Conservation (phyloP, 495 filamentous ascomycete species). For the Physcia stellaris region DNA sequence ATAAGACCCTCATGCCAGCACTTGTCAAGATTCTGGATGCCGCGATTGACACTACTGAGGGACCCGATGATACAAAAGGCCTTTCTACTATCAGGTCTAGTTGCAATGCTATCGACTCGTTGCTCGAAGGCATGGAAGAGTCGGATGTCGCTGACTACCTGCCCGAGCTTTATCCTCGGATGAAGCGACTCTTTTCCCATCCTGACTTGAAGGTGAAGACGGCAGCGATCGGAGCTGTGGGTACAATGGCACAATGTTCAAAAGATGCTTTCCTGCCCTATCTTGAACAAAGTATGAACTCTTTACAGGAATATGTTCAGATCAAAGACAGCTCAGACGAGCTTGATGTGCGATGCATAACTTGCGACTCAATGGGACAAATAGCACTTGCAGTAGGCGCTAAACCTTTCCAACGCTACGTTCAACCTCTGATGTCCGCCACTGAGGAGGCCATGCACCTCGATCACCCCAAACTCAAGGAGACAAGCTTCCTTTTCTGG, state of each 20-base stretch:
- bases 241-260: constrained; percentile 73
- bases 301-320: constrained; percentile 65
- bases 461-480: constrained; percentile 75
- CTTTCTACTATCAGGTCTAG: constrained; percentile 76
- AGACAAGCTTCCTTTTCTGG: constrained; percentile 96
- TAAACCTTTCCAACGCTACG: constrained; percentile 77
- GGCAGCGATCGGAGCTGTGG: constrained; percentile 75
- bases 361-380: constrained; percentile 82
- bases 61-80: constrained; percentile 42
- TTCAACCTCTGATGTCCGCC: constrained; percentile 73
- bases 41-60: constrained; percentile 52
- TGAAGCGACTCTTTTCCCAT: constrained; percentile 67
- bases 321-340: constrained; percentile 85
- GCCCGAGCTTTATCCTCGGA: constrained; percentile 63
- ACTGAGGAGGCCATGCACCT: constrained; percentile 87
- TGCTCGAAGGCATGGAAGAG: constrained; percentile 78
- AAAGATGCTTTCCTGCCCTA: constrained; percentile 76
- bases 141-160: constrained; percentile 73
- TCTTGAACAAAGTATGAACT: constrained; percentile 77
- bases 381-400: constrained; percentile 82
- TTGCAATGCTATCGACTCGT: constrained; percentile 80
- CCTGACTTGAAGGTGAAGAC: constrained; percentile 82
- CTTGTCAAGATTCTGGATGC: constrained; percentile 80
- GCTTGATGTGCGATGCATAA: constrained; percentile 74
- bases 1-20: constrained; percentile 66